phyloP scores from a whole-genome alignment of 495 filamentous ascomycete genomes.

The Pseudoneurospora amorphoporcata region DNA sequence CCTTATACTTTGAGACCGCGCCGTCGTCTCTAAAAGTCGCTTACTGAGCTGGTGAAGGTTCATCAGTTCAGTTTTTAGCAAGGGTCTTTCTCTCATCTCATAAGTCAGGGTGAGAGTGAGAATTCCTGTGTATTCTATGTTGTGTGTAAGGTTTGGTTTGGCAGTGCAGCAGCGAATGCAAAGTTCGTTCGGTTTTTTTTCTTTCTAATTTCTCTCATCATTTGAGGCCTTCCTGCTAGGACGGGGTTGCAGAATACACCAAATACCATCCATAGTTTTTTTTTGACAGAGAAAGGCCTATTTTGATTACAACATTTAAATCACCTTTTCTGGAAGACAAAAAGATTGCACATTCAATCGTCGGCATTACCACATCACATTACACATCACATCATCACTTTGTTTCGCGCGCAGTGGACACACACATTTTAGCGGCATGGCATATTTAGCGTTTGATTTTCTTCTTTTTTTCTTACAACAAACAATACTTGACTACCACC shows the following conservation, averaged over 20 bases:
- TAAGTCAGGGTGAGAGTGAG: background rate
- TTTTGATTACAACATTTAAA: background rate
- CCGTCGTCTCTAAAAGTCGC: background rate
- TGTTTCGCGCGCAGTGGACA: background rate
- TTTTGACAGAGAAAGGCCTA: background rate
- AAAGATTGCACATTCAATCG: background rate
- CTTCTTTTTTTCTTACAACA: background rate
- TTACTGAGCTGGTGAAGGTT: background rate
- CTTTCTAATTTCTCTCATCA: background rate
- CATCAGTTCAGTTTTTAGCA: background rate
- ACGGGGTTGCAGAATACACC: background rate
- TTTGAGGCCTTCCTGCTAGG: background rate
- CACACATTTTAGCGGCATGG: background rate
- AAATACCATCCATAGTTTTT: background rate
- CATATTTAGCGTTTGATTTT: background rate
- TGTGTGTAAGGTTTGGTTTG: background rate
- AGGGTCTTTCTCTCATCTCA: background rate
- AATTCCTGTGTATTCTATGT: background rate
- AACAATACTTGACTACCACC: background rate
- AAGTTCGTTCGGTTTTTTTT: background rate
- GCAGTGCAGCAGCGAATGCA: background rate
- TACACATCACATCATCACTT: background rate
- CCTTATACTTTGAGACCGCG: conserved; percentile 20
- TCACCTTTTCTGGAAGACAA: background rate
- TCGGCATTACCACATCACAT: background rate